Evolutionary conservation across 768 basidiomycete genomes (phyloP).

Genomic region (Exsudoporus frostii): DNA sequence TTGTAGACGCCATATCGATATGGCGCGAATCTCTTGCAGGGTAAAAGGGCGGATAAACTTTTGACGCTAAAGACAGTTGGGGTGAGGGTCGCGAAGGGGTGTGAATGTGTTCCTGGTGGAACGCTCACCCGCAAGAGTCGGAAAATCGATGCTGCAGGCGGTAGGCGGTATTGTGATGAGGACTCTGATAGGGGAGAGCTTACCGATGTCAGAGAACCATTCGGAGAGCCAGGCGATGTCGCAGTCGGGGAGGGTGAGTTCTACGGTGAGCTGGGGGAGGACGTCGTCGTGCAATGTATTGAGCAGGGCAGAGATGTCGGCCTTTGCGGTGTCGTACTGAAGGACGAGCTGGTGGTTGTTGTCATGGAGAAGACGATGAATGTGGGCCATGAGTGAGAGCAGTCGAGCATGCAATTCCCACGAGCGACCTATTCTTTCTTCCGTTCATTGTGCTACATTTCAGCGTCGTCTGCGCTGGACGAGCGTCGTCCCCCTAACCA

Average conservation of each 20-base stretch:
- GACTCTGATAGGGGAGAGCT: conserved; percentile 20
- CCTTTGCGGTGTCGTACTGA: conserved; percentile 49
- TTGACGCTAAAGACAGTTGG: conserved; percentile 47
- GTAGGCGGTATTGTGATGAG: background rate
- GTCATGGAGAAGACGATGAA: conserved; percentile 31
- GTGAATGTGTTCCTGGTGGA: background rate
- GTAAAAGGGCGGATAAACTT: conserved; percentile 62
- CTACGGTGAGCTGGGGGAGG: conserved; percentile 56
- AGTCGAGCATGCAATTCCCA: background rate
- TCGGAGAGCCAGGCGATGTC: conserved; percentile 51
- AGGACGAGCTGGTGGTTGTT: conserved; percentile 48
- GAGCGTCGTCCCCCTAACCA: no score
- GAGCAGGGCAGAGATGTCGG: conserved; percentile 47
- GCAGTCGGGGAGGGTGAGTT: conserved; percentile 48
- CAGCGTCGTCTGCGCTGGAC: no score
- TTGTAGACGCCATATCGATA: conserved; percentile 52
- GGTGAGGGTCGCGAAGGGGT: conserved; percentile 3
- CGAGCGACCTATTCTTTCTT: background rate
- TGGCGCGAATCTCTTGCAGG: conserved; percentile 54
- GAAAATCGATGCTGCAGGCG: conserved; percentile 47
- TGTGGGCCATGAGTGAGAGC: background rate
- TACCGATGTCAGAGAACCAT: conserved; percentile 69
- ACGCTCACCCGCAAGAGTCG: conserved; percentile 58
- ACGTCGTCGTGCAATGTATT: conserved; percentile 52
- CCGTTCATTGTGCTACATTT: no score